Evolutionary conservation across 768 basidiomycete genomes (phyloP).

Genomic region (Boletus sp.): DNA sequence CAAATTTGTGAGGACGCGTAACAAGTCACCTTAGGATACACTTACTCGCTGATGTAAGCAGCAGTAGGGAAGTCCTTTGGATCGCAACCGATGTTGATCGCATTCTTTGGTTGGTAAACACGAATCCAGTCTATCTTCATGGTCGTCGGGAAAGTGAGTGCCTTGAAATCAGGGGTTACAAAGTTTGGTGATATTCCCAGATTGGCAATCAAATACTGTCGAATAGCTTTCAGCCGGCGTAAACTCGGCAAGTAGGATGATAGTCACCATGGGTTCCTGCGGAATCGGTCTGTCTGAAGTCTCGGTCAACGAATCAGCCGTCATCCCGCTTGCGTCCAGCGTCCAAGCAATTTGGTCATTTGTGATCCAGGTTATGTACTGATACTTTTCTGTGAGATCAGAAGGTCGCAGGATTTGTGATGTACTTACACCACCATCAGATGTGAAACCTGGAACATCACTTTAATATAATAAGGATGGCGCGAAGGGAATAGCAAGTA

Average conservation of each 20-base stretch:
- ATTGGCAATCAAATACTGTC: constrained; percentile 80
- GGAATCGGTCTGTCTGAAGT: constrained; percentile 71
- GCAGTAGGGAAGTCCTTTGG: constrained; percentile 77
- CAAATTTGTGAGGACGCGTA: constrained; percentile 2
- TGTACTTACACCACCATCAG: constrained; percentile 48
- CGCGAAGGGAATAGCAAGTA: constrained; percentile 19
- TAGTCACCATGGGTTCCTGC: constrained; percentile 76
- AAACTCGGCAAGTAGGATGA: not conserved
- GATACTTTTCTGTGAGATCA: constrained; percentile 6
- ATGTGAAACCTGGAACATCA: constrained; percentile 18
- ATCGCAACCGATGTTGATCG: constrained; percentile 82
- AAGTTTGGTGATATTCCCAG: constrained; percentile 86
- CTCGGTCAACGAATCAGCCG: constrained; percentile 50
- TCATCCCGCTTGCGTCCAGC: constrained; percentile 60
- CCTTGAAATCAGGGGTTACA: constrained; percentile 64
- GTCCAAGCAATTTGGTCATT: constrained; percentile 67
- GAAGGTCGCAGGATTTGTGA: not conserved
- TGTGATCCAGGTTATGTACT: constrained; percentile 83
- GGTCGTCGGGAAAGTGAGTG: constrained; percentile 67
- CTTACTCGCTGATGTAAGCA: constrained; percentile 74
- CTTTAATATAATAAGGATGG: not conserved
- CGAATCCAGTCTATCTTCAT: constrained; percentile 88
- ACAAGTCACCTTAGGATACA: not conserved
- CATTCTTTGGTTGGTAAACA: constrained; percentile 76
- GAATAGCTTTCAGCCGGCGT: not conserved